Base-by-base conservation (phyloP, 2,329 filamentous ascomycete genomes). In the Fusarium chuoi region DNA sequence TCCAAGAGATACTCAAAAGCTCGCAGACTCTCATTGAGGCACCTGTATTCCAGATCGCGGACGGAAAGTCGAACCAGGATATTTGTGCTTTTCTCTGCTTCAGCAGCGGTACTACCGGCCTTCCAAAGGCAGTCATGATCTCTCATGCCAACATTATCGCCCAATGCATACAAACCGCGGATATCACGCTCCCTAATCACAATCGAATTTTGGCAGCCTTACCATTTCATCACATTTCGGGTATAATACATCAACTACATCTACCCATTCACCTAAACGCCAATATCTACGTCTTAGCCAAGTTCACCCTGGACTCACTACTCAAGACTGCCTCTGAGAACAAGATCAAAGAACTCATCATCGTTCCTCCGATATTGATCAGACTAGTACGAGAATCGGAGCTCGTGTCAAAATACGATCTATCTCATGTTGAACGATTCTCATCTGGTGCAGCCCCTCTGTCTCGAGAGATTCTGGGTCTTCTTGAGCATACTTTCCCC, bases 181-280 rank as follows among this genome's bases (percentile, higher is more conserved):
- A 61, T n/a, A 44, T 71, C 9, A 61, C 72, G 1, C 49, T 52
- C 8, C 26, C 45, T 7, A 39, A 46, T 12, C 66, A 68, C 22
- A 68, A 62, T 1, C 65, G 56, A 7, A 54, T 76, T 14, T 62
- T 79, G 7, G 75, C 74, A 11, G 51, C 73, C 3, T 56, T 80
- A 7, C 80, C 80, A 18, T 62, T 79, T 1, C 78, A 75, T 58
- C 80, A 81, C 41, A 80, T 74, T 58, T 76, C 63, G 1, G 62
- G 62, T 13, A 64, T 64, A 18, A 18, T 51, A 6, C 62, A 64
- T 62, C 57, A 64, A 14, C 22, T 64, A 15, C 62, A 64, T 20
- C 30, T 64, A 3, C 62, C 57, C 0, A 64, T 62, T 4, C 36
- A 49, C n/a, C 30, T 49, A 7, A 38, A 51, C 8, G 36, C 38